Base-by-base conservation (phyloP, 164 flowering plant genomes). In the Vitis amurensis region DNA sequence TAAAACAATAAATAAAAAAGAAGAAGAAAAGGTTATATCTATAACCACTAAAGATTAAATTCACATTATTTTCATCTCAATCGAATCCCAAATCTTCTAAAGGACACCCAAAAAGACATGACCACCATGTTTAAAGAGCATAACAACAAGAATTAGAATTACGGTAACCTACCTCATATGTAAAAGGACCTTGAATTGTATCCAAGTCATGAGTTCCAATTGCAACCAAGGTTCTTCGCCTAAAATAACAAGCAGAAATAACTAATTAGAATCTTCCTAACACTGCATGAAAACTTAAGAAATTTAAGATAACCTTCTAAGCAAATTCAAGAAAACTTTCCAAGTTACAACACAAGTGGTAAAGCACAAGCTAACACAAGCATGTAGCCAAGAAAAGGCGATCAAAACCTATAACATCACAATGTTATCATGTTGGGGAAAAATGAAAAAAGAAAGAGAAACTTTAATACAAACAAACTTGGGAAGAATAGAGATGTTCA, bases 191-290 rank as follows among this genome's bases (percentile, higher is more conserved):
- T 58, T 89, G 75, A 77, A 93, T 69, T 10, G 90, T 91, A 70
- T 96, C 99, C 88, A 96, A 79, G 76, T 96, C 99, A 82, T 96
- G 99, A 61, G 99, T 96, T 16, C 99, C 99, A 77, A 96, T 95
- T 8, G 97, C 98, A 76, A 91, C 99, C 29, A 95, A 83, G 7
- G 97, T 86, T 80, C 98, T 86, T 83, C 86, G 88, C 88, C 99
- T 94, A 59, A 55, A 66, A 74, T 9, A 76, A 58, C 11, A 57
- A 58, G 16, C 0, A 12, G 55, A 60, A 4, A 31, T 6, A 31
- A 31, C 44, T 31, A 31, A 31, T 31, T 31, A 31, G 44, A 31
- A 31, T 31, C 44, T 31, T 31, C 44, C 44, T 31, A 31, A 31
- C 44, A 31, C 44, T 31, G 44, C 44, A 4, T 4, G 44, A 3